Percentiles rank a stretch among this genome's conserved stretches.
Conservation (phyloP, 768 basidiomycete genomes). For the Mycena maculata region DNA sequence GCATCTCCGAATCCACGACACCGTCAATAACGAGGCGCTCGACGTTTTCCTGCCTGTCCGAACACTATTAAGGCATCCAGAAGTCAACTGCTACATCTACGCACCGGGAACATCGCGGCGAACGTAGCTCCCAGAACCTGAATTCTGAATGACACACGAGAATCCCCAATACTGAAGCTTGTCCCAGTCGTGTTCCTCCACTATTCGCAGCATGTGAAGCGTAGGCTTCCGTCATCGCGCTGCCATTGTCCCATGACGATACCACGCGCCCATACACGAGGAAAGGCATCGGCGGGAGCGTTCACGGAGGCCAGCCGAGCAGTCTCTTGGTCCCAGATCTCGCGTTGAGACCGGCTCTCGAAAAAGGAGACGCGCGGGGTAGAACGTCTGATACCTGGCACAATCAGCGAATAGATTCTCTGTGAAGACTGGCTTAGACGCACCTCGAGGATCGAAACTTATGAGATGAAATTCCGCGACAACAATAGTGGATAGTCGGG, state of each 20-base stretch:
- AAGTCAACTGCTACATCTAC: background rate
- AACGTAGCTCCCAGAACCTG: constrained; percentile 30
- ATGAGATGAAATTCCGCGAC: constrained; percentile 37
- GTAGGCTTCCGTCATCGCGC: constrained; percentile 26
- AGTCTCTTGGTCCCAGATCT: constrained; percentile 1
- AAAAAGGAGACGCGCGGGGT: constrained; percentile 23
- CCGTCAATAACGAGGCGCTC: constrained; percentile 32
- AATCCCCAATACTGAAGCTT: constrained; percentile 36
- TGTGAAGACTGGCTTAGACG: background rate
- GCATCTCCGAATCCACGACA: constrained; percentile 22
- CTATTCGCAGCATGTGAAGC: constrained; percentile 33
- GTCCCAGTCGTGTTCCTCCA: constrained; percentile 18
- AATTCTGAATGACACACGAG: constrained; percentile 22
- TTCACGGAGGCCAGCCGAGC: background rate
- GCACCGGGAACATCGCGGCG: constrained; percentile 34
- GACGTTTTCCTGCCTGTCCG: constrained; percentile 24
- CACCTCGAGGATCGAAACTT: constrained; percentile 40
- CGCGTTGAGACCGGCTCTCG: constrained; percentile 6
- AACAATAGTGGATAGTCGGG: constrained; percentile 5
- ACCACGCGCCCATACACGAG: constrained; percentile 19
- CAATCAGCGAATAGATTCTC: background rate
- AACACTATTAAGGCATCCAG: background rate
- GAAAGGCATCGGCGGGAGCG: constrained; percentile 9
- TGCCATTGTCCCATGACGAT: constrained; percentile 3
- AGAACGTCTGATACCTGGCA: constrained; percentile 22